A percentile compares a stretch with the other conserved stretches of the same genome.
These are phyloP conservation scores for Dalechampia spathulata DNA, from an alignment of 441 rosid species.

Conservation along the genomic window DNA sequence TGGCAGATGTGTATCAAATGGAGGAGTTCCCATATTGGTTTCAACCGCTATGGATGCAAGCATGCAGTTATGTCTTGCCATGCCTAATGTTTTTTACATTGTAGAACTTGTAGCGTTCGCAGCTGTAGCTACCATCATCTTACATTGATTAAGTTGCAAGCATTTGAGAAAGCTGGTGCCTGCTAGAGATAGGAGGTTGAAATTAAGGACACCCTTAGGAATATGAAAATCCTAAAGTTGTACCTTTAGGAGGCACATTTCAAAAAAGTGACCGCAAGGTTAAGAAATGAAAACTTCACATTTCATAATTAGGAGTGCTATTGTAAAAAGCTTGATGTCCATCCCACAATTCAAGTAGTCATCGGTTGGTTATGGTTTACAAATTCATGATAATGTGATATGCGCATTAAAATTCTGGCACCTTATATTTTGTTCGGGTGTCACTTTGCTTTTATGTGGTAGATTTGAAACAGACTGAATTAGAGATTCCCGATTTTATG, in stretches of 20 bases:
- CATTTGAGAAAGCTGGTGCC: slow-evolving; percentile 31
- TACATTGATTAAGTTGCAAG: slow-evolving; percentile 25
- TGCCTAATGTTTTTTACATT: slow-evolving; percentile 28
- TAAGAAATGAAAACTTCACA: slow-evolving; percentile 38
- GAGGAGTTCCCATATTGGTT: slow-evolving; percentile 54
- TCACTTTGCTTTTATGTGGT: too few species aligned
- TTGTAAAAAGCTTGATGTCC: slow-evolving; percentile 26
- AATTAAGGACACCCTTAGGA: slow-evolving; percentile 38
- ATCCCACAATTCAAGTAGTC: too few species aligned
- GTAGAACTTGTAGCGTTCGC: slow-evolving; percentile 36
- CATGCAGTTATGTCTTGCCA: slow-evolving; percentile 34
- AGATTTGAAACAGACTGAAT: too few species aligned
- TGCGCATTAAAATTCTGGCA: too few species aligned
- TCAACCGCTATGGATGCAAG: slow-evolving; percentile 44
- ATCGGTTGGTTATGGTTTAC: slow-evolving; percentile 25
- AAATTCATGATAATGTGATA: too few species aligned
- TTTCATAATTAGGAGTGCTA: slow-evolving; percentile 22
- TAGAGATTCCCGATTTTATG: too few species aligned
- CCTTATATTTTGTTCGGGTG: too few species aligned
- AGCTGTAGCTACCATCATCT: slow-evolving; percentile 20
- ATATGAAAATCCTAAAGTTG: slow-evolving; percentile 52
- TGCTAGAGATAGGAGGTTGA: slow-evolving; percentile 34
- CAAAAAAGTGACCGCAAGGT: slow-evolving; percentile 28
- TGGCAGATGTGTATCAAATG: slow-evolving; percentile 34
- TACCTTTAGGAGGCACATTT: slow-evolving; percentile 60